Conservation (phyloP, 1,139 yeast genomes). For the Candida sojae region DNA sequence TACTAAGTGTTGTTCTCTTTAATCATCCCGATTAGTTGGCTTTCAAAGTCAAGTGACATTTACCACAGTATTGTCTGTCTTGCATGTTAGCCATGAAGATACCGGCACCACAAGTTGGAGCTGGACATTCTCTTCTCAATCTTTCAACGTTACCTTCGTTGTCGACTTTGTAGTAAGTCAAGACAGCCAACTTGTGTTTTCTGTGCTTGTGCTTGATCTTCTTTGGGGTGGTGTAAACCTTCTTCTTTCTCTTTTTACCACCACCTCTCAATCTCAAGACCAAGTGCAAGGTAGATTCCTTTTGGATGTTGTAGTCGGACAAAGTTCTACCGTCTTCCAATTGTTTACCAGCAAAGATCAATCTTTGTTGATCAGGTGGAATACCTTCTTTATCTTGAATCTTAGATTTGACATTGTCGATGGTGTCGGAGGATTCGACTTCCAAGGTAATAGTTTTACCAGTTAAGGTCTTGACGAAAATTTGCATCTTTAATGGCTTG, state of each 20-base stretch:
- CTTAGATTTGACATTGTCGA: constrained; percentile 98
- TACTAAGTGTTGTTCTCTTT: neutral
- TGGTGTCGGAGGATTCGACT: constrained; percentile 98
- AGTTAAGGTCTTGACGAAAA: constrained; percentile 97
- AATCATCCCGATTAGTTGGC: constrained; percentile 35
- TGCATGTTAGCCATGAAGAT: constrained; percentile 99
- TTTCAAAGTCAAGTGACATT: constrained; percentile 95
- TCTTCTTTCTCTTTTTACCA: constrained; percentile 99
- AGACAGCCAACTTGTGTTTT: constrained; percentile 98
- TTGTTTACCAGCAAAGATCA: constrained; percentile 99
- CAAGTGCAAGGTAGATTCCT: constrained; percentile 98
- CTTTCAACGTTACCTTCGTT: constrained; percentile 98
- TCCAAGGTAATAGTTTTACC: constrained; percentile 99
- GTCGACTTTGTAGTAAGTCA: constrained; percentile 99
- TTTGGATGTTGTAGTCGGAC: constrained; percentile 99
- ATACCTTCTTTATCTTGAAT: constrained; percentile 99
- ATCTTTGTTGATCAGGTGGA: constrained; percentile 99
- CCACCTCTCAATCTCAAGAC: constrained; percentile 99
- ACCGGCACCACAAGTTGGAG: constrained; percentile 96
- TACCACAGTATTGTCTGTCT: constrained; percentile 99
- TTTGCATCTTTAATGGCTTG: constrained; percentile 76
- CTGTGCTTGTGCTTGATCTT: constrained; percentile 99
- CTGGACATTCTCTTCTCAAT: constrained; percentile 98
- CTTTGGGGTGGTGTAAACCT: constrained; percentile 99
- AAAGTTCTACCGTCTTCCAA: constrained; percentile 99